These are phyloP conservation scores for Mycena maculata DNA, from an alignment of 768 basidiomycete species.

Conservation along the genomic window DNA sequence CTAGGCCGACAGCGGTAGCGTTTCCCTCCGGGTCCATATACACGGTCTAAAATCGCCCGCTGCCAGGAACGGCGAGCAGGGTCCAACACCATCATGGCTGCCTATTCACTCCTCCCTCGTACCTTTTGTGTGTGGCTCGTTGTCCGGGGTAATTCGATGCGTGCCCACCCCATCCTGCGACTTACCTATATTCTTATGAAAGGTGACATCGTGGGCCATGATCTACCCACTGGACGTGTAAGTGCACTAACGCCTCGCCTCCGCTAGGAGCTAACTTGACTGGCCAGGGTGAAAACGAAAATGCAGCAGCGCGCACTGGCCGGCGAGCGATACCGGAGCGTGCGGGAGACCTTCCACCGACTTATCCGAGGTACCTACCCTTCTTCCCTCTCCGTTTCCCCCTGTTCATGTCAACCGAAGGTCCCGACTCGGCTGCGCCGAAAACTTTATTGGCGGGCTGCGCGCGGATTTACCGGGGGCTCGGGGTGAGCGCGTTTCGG, in stretches of 20 bases:
- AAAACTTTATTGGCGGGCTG: conserved; percentile 83
- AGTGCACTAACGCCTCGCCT: conserved; percentile 37
- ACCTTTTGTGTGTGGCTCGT: conserved; percentile 91
- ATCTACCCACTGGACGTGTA: conserved; percentile 97
- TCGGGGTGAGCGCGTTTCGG: conserved; percentile 92
- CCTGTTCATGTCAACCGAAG: conserved; percentile 49
- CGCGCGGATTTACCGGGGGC: conserved; percentile 89
- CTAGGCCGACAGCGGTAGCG: conserved; percentile 74
- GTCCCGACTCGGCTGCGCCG: conserved; percentile 83
- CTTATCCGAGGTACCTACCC: conserved; percentile 76
- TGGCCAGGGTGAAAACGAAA: conserved; percentile 87
- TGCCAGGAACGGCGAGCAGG: conserved; percentile 72
- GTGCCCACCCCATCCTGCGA: conserved; percentile 47
- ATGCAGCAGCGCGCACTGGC: conserved; percentile 93
- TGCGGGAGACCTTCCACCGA: conserved; percentile 78
- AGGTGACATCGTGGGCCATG: conserved; percentile 85
- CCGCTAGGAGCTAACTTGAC: conserved; percentile 13
- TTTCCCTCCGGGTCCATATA: neutral
- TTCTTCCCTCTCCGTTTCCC: neutral
- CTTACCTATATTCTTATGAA: conserved; percentile 36
- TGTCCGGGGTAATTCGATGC: conserved; percentile 75
- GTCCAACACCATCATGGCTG: conserved; percentile 84
- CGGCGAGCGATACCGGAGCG: conserved; percentile 76
- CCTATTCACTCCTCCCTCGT: conserved; percentile 84
- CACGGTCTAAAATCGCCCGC: neutral